These are phyloP conservation scores for Stagonosporopsis rhizophila DNA, from an alignment of 2,329 filamentous ascomycete genomes.

Conservation along the genomic window DNA sequence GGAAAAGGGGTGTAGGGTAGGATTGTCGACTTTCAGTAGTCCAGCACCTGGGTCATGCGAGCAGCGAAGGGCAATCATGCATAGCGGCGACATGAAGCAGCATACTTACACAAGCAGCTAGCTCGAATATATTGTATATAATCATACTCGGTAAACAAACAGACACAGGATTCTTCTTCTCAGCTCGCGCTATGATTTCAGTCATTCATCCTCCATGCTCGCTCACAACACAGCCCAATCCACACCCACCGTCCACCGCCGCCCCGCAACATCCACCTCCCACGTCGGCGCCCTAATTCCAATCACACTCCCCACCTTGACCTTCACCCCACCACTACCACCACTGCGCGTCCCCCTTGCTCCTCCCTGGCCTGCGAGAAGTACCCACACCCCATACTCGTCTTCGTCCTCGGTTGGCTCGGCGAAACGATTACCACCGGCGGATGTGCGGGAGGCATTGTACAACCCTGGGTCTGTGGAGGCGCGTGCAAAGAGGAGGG, in stretches of 20 bases:
- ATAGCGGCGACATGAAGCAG: no score
- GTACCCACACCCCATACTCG: slow-evolving; percentile 19
- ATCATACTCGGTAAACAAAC: no score
- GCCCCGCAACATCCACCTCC: slow-evolving; percentile 48
- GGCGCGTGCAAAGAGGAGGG: no score
- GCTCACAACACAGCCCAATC: slow-evolving; percentile 49
- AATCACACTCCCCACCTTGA: slow-evolving; percentile 39
- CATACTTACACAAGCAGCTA: background rate
- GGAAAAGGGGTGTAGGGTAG: no score
- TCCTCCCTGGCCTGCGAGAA: slow-evolving; percentile 42
- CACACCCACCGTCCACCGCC: slow-evolving; percentile 51
- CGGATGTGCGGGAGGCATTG: slow-evolving; percentile 13
- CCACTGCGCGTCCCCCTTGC: slow-evolving; percentile 16
- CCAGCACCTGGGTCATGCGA: no score
- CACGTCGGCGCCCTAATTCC: slow-evolving; percentile 51
- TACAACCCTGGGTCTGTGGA: slow-evolving; percentile 22
- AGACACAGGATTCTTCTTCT: background rate
- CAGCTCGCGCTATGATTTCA: no score
- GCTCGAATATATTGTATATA: no score
- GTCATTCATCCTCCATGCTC: no score
- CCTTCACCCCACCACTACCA: slow-evolving; percentile 20
- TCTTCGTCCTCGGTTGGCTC: slow-evolving; percentile 1
- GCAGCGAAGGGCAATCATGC: no score
- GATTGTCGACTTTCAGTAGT: background rate
- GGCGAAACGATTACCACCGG: no score